Conservation (phyloP, 176 grass and related monocot species). For the Paspalum notatum region DNA sequence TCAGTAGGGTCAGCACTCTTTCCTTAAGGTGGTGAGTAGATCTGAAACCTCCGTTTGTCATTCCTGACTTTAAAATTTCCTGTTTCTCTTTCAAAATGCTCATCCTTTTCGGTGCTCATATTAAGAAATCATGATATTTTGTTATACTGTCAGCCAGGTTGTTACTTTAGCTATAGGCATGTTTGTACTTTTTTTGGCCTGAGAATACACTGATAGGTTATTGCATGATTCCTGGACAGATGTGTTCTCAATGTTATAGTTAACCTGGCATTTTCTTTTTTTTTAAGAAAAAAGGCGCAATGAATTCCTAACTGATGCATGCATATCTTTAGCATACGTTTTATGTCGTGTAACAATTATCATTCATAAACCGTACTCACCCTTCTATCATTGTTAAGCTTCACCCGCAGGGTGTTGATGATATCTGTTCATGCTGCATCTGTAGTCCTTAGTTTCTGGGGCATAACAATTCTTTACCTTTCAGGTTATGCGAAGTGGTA, state of each 20-base stretch:
- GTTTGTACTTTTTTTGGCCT: slow-evolving; percentile 22
- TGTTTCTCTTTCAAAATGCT: slow-evolving; percentile 13
- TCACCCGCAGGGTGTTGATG: neutral
- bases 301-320: slow-evolving; percentile 20
- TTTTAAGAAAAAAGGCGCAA: neutral
- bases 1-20: neutral
- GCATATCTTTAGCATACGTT: slow-evolving; percentile 1
- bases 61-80: slow-evolving; percentile 1
- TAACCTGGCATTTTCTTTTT: slow-evolving; percentile 5
- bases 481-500: slow-evolving; percentile 97
- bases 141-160: neutral
- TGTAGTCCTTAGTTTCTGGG: slow-evolving; percentile 30
- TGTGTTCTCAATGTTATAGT: slow-evolving; percentile 13
- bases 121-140: slow-evolving; percentile 4
- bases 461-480: neutral
- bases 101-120: neutral
- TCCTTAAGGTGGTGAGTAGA: neutral
- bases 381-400: slow-evolving; percentile 3
- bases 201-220: neutral
- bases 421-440: neutral
- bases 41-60: slow-evolving; percentile 17
- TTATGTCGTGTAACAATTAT: neutral
- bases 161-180: slow-evolving; percentile 14
- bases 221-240: slow-evolving; percentile 16
- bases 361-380: neutral